phyloP scores from a whole-genome alignment of 2,329 filamentous ascomycete genomes.

The Apiospora kogelbergensis region DNA sequence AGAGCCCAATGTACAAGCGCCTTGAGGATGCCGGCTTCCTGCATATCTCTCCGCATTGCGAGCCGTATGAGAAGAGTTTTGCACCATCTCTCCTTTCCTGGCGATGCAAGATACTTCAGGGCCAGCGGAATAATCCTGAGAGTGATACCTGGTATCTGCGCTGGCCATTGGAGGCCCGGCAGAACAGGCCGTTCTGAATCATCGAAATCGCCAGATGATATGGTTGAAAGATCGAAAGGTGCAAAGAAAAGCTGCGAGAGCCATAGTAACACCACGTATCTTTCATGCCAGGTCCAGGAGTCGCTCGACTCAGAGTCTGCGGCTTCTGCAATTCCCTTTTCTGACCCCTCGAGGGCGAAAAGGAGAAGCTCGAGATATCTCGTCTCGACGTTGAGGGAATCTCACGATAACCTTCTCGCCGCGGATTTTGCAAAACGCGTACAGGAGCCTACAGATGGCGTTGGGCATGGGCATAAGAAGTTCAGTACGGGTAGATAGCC shows the following conservation, averaged over 20 bases:
- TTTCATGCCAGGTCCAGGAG: conserved; percentile 77
- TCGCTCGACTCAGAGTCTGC: conserved; percentile 18
- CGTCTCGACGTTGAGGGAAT: conserved; percentile 87
- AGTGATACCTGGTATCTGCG: conserved; percentile 67
- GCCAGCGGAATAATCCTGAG: conserved; percentile 70
- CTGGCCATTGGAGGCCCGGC: conserved; percentile 54
- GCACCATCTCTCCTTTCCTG: conserved; percentile 89
- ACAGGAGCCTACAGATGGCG: conserved; percentile 78
- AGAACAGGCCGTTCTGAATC: conserved; percentile 43
- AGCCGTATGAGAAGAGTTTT: conserved; percentile 78
- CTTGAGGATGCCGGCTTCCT: conserved; percentile 68
- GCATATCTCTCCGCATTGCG: conserved; percentile 86
- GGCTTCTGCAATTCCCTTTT: conserved; percentile 28
- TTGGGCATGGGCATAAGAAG: conserved; percentile 58
- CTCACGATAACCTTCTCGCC: conserved; percentile 90
- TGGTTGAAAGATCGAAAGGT: conserved; percentile 86
- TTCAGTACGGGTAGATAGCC: conserved; percentile 35
- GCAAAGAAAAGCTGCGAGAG: conserved; percentile 78
- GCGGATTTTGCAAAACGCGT: conserved; percentile 90
- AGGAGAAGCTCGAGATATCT: conserved; percentile 81
- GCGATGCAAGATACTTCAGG: conserved; percentile 66
- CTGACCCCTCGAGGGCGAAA: conserved; percentile 66
- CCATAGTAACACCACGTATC: conserved; percentile 87
- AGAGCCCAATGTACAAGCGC: conserved; percentile 72
- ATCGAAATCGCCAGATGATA: conserved; percentile 64